Base-by-base conservation (phyloP, 495 filamentous ascomycete genomes). In the Amphirosellinia nigrospora region DNA sequence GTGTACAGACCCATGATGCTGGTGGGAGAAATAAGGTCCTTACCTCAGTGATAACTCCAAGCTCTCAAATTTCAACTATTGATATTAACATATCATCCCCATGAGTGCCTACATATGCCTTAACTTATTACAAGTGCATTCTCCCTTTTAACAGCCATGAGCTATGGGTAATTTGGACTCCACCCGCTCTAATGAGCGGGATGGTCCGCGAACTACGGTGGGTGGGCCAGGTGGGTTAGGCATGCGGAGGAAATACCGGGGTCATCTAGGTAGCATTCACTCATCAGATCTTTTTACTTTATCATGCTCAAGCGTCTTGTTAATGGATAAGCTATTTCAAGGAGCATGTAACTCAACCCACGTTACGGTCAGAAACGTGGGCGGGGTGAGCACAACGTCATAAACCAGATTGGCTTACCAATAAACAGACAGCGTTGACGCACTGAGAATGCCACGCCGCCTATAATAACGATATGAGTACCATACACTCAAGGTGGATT, bases 181-280 rank as follows among this genome's bases (percentile, higher is more conserved):
- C 55, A 28, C 32, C 55, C 55, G 13, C 53, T 58, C 15, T 34
- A 58, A 32, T 58, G 8, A 3, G 32, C 55, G 55, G 55, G 55
- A 58, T 58, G 55, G 30, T 36, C 55, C 55, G 55, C 55, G 55
- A 36, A 32, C 55, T 36, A 58, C n/a, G 32, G 2, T n/a, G 3
- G 52, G 30, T n/a, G 3, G 52, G 30, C 5, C 30, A 36, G 34
- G 19, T 58, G 55, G 32, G 30, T 36, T 58, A 10, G 16, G 9
- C 4, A 5, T 58, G 55, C 50, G 55, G 32, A 36, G 55, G 15
- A 36, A 58, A 36, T 36, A n/a, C 34, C 36, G 53, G 55, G 55
- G 30, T n/a, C 0, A 7, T 9, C 15, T 34, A n/a, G 30, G 30
- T 10, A 58, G 23, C 5, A 30, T 53, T 53, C 15, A 53, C 4